phyloP scores from a whole-genome alignment of 129 eudicot genomes.

The Centella asiatica region DNA sequence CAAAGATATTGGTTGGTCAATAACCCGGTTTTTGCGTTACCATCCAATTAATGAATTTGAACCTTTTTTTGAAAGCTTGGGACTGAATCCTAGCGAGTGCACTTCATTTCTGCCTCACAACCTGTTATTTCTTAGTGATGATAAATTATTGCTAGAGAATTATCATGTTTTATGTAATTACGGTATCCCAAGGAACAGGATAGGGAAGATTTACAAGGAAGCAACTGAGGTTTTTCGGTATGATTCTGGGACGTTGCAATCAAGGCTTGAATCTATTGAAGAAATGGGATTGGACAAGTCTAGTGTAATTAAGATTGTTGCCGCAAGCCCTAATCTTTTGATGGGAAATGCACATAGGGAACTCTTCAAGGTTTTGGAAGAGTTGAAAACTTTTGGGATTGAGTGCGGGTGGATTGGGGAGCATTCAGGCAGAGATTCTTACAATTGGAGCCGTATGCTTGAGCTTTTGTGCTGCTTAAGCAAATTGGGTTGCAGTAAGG shows the following conservation, averaged over 20 bases:
- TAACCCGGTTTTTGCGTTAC: slow-evolving; percentile 56
- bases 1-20: slow-evolving; percentile 25
- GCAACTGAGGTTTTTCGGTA: slow-evolving; percentile 52
- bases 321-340: slow-evolving; percentile 50
- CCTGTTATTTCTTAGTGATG: slow-evolving; percentile 56
- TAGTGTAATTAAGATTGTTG: slow-evolving; percentile 39
- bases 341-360: slow-evolving; percentile 23
- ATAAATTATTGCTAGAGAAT: slow-evolving; percentile 50
- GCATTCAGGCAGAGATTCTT: slow-evolving; percentile 34
- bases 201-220: slow-evolving; percentile 63
- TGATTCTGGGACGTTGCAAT: slow-evolving; percentile 39
- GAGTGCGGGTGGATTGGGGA: slow-evolving; percentile 51
- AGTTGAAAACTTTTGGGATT: slow-evolving; percentile 35
- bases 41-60: slow-evolving; percentile 84
- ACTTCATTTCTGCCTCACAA: slow-evolving; percentile 39
- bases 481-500: slow-evolving; percentile 31
- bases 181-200: slow-evolving; percentile 48
- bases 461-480: slow-evolving; percentile 32
- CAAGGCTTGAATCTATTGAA: slow-evolving; percentile 34
- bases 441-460: slow-evolving; percentile 48
- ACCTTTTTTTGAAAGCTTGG: slow-evolving; percentile 86
- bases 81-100: slow-evolving; percentile 50
- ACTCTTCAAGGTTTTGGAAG: slow-evolving; percentile 27
- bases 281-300: slow-evolving; percentile 39
- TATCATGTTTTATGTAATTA: slow-evolving; percentile 59